Evolutionary conservation across 108 stramenopile species (phyloP), one percentile per base, ranked within the genome.

Genomic region (Parmales sp.): DNA sequence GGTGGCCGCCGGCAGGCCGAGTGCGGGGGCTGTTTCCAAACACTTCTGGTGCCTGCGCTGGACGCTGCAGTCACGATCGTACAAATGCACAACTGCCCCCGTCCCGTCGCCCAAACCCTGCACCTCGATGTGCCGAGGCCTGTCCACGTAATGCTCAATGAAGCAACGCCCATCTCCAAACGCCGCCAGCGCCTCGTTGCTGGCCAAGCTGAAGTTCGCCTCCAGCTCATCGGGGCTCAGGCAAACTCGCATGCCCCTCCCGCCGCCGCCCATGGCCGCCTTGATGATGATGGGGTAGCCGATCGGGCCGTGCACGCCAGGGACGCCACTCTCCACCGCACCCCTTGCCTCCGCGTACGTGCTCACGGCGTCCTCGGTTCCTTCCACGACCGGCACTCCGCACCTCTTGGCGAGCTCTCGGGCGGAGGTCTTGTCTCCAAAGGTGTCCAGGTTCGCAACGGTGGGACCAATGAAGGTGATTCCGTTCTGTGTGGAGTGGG

Each of bases 1-100:
- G 5, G 87, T 87, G 25, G 76, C 82, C 5, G 78, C 77, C 6
- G 79, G 63, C 65, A 98, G 78, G 37, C 80, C 88, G 60, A 74
- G 78, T 16, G 93, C 89, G 16, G 97, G 97, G 2, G 95, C 95
- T 34, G 83, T 85, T 74, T 98, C 97, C 69, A 98, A 77, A 8
- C 96, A 91, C 81, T 98, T 98, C 78, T 98, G 97, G 80, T 98
- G 97, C 25, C 95, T 89, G 22, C 97, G 88, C 74, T 98, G 97
- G n/a, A 98, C 95, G 48, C 81, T 83, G 74, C 97, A 98, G 74
- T 98, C 97, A 22, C 96, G 87, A 79, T 95, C 94, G 79, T 83
- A 93, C 43, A 97, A 80, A 79, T 94, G 91, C 37, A 91, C 76
- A 3, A 93, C 92, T 49, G 91, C 80, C 25, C 96, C 96, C 0